phyloP scores from a whole-genome alignment of 306 rosid species.

The Medicago arabica region DNA sequence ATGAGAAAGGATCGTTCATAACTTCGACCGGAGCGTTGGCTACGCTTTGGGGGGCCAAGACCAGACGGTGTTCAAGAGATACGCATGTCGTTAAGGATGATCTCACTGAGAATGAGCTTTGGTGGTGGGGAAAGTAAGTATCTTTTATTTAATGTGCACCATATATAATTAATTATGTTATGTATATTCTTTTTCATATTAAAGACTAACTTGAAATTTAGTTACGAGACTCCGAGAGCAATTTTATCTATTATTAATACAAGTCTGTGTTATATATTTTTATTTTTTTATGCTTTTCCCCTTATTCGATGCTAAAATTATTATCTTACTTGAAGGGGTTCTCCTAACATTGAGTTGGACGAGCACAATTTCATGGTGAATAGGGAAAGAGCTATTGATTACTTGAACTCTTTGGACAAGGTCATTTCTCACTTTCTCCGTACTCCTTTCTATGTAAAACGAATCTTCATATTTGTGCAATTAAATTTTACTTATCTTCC shows the following conservation, averaged over 20 bases:
- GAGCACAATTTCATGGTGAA: slow-evolving; percentile 88
- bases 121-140: slow-evolving; percentile 92
- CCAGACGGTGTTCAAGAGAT: slow-evolving; percentile 87
- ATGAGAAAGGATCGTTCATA: slow-evolving; percentile 83
- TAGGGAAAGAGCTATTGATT: slow-evolving; percentile 94
- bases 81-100: slow-evolving; percentile 82
- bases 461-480: background rate
- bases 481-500: too few relatives aligned
- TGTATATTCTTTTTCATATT: background rate
- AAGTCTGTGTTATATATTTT: too few relatives aligned
- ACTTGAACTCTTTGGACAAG: slow-evolving; percentile 89
- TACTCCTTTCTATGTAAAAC: background rate
- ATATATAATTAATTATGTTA: background rate
- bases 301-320: background rate
- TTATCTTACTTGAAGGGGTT: slow-evolving; percentile 60
- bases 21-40: slow-evolving; percentile 82
- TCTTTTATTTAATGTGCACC: background rate
- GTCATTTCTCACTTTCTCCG: slow-evolving; percentile 38
- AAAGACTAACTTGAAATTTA: background rate
- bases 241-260: too few relatives aligned
- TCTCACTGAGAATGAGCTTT: slow-evolving; percentile 67
- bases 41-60: slow-evolving; percentile 92
- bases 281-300: too few relatives aligned
- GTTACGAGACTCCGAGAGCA: background rate
- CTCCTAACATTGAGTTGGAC: slow-evolving; percentile 94